These are phyloP conservation scores for Scedosporium dehoogii DNA, from an alignment of 2,329 filamentous ascomycete genomes.

Conservation along the genomic window DNA sequence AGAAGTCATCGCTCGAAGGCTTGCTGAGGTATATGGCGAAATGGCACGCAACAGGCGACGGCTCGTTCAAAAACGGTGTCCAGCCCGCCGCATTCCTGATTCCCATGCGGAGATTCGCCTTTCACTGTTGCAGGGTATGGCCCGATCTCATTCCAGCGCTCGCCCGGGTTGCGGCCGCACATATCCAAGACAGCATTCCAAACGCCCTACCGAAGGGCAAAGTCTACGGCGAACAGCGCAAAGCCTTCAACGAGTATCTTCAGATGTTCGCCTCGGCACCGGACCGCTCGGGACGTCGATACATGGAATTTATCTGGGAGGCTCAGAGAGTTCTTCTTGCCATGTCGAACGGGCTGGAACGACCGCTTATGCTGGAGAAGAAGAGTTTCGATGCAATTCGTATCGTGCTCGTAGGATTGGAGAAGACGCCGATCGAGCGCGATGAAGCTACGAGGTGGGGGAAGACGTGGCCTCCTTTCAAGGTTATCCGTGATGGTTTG, in stretches of 20 bases:
- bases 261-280: conserved; percentile 22
- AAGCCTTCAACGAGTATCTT: conserved; percentile 26
- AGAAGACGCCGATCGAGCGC: conserved; percentile 41
- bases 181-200: conserved; percentile 17
- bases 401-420: conserved; percentile 39
- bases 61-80: not conserved
- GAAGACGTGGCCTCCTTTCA: conserved; percentile 51
- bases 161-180: conserved; percentile 19
- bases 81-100: not conserved
- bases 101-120: conserved; percentile 4
- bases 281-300: conserved; percentile 19
- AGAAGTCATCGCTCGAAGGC: not conserved
- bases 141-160: conserved; percentile 19
- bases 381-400: conserved; percentile 45
- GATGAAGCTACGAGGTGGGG: conserved; percentile 37
- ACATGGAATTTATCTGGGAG: conserved; percentile 43
- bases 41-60: not conserved
- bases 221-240: conserved; percentile 17
- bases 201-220: conserved; percentile 7
- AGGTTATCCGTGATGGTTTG: conserved; percentile 45
- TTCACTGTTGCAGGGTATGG: conserved; percentile 14
- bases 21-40: not conserved
- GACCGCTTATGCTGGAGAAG: conserved; percentile 39
- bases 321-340: conserved; percentile 44
- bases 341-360: conserved; percentile 36